Percentiles rank a stretch among this genome's conserved stretches.
Evolutionary conservation across 345 rosid species (phyloP).

Genomic region (Populus pruinosa): DNA sequence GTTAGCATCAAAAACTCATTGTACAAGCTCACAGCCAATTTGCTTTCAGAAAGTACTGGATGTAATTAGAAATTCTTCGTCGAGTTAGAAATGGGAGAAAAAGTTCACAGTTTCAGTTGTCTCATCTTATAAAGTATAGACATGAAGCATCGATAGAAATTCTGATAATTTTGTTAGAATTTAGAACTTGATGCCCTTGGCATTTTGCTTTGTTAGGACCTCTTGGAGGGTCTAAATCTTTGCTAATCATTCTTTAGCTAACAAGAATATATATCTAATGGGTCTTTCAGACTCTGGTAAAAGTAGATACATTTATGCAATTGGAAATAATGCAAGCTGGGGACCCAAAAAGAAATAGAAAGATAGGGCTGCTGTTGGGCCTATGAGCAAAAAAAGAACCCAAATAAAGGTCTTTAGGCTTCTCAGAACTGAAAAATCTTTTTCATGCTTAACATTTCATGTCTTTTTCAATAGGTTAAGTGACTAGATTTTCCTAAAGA

Average conservation of each 20-base stretch:
- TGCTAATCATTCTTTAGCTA: not conserved
- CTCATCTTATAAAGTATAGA: not conserved
- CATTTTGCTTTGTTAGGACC: not conserved
- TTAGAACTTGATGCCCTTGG: not conserved
- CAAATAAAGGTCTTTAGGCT: not conserved
- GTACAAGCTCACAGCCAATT: not conserved
- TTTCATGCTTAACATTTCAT: not conserved
- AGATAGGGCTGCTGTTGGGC: not conserved
- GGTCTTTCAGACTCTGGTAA: not conserved
- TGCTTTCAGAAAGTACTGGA: constrained; percentile 1
- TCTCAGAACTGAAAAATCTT: not conserved
- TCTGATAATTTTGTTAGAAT: not conserved
- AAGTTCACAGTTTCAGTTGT: not conserved
- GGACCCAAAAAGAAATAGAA: not conserved
- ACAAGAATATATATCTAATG: not conserved
- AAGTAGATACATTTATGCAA: not conserved
- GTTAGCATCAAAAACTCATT: not conserved
- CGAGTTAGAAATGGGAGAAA: not conserved
- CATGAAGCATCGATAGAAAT: not conserved
- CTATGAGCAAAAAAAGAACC: not conserved
- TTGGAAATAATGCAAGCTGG: not conserved
- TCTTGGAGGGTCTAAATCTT: not conserved
- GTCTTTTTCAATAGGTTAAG: not conserved
- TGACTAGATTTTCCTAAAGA: not conserved
- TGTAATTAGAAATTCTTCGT: not conserved